Conservation (phyloP, 768 basidiomycete species). For the Asterophora parasitica region DNA sequence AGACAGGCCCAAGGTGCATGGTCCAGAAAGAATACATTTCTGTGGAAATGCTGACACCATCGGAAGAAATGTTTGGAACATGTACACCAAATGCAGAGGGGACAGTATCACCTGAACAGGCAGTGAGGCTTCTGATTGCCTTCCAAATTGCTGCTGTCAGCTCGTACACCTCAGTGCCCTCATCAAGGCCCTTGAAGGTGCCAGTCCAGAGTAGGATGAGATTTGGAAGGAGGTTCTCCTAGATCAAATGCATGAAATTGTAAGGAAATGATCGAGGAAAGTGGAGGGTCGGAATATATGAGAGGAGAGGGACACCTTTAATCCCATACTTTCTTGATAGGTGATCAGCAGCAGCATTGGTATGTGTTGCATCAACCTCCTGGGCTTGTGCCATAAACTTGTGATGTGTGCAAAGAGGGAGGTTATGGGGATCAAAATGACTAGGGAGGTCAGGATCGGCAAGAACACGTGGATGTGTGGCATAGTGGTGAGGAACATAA, state of each 20-base stretch:
- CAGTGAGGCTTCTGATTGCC: slow-evolving; percentile 27
- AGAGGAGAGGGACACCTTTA: slow-evolving; percentile 30
- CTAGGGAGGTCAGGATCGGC: background rate
- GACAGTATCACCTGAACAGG: slow-evolving; percentile 22
- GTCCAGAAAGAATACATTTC: slow-evolving; percentile 21
- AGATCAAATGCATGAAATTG: slow-evolving; percentile 45
- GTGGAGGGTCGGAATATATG: slow-evolving; percentile 24
- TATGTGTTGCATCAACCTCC: slow-evolving; percentile 16
- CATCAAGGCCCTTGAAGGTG: slow-evolving; percentile 31
- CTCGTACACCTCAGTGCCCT: slow-evolving; percentile 22
- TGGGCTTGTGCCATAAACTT: slow-evolving; percentile 14
- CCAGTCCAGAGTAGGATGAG: slow-evolving; percentile 37
- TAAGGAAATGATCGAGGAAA: slow-evolving; percentile 36
- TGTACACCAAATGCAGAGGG: slow-evolving; percentile 24
- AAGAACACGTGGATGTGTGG: slow-evolving; percentile 1
- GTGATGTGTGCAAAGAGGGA: slow-evolving; percentile 15
- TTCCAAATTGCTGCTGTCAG: slow-evolving; percentile 27
- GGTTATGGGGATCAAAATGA: slow-evolving; percentile 17
- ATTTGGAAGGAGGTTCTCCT: slow-evolving; percentile 34
- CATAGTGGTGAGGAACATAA: slow-evolving; percentile 19
- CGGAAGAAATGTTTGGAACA: slow-evolving; percentile 23
- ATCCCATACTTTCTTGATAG: slow-evolving; percentile 26
- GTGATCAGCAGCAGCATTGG: slow-evolving; percentile 12
- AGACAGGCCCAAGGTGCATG: slow-evolving; percentile 20
- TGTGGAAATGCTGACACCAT: slow-evolving; percentile 17